Percentiles rank a stretch among this genome's conserved stretches.
phyloP scores from a whole-genome alignment of 768 basidiomycete species.

The Mycena filopes region DNA sequence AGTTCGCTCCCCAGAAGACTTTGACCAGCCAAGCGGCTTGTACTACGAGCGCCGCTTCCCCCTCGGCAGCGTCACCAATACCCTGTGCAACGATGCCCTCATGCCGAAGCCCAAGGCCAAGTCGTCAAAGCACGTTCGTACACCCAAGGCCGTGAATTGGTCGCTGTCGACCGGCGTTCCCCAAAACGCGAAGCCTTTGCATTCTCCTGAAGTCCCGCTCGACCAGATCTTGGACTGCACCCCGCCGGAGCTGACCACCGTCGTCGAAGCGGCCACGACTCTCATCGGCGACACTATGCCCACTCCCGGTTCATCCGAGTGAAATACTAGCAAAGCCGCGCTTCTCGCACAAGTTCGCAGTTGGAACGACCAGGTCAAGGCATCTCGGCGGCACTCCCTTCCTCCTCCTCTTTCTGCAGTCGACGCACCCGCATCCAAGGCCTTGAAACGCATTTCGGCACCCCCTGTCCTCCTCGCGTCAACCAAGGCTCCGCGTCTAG shows the following conservation, averaged over 20 bases:
- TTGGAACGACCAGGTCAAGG: conserved; percentile 8
- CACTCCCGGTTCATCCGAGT: conserved; percentile 2
- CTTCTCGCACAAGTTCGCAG: conserved; percentile 8
- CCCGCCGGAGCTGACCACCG: too few relatives aligned
- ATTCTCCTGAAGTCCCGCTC: too few relatives aligned
- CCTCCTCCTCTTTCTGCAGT: not conserved
- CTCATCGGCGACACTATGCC: not conserved
- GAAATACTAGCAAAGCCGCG: conserved; percentile 3
- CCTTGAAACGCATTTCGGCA: conserved; percentile 7
- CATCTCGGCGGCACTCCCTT: conserved; percentile 6
- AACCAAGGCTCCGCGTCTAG: not conserved
- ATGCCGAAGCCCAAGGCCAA: not conserved
- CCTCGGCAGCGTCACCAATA: conserved; percentile 18
- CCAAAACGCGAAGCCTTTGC: too few relatives aligned
- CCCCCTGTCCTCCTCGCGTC: conserved; percentile 17
- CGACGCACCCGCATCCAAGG: not conserved
- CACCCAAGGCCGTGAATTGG: not conserved
- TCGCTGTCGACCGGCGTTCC: not conserved
- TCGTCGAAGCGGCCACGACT: not conserved
- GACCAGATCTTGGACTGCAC: too few relatives aligned
- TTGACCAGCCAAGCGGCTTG: conserved; percentile 3
- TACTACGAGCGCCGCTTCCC: conserved; percentile 18
- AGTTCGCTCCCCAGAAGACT: conserved; percentile 5
- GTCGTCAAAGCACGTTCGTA: not conserved
- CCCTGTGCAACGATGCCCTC: not conserved